Base-by-base conservation (phyloP, 805 yeast species). In the Wickerhamiella allomyrinae region DNA sequence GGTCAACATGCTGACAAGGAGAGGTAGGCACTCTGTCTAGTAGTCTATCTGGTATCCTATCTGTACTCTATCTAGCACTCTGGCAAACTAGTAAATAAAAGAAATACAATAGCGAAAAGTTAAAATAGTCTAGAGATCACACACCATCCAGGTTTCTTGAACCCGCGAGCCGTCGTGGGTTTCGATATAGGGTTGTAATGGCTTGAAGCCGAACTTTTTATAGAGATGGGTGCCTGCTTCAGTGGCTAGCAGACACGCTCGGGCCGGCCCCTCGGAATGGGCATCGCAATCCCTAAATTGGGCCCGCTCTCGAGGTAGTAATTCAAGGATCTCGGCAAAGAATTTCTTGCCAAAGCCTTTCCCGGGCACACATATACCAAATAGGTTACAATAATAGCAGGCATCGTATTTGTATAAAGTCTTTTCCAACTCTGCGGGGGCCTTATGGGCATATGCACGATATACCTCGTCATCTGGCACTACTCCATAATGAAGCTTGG, bases 1-100 rank as follows among this genome's bases (percentile, higher is more conserved):
- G 25, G 42, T 40, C 21, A 40, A 20, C 42, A 40, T 40, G 25
- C n/a, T n/a, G n/a, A n/a, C n/a, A n/a, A n/a, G n/a, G n/a, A n/a
- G 8, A 11, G n/a, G n/a, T n/a, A n/a, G n/a, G n/a, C n/a, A n/a
- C n/a, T n/a, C n/a, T n/a, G n/a, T 7, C 8, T n/a, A n/a, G 8
- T 7, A n/a, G 7, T 29, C n/a, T n/a, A n/a, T n/a, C n/a, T n/a
- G n/a, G n/a, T n/a, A n/a, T n/a, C n/a, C n/a, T n/a, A n/a, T n/a
- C n/a, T n/a, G n/a, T n/a, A n/a, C n/a, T n/a, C n/a, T n/a, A n/a
- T n/a, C n/a, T n/a, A n/a, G n/a, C n/a, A n/a, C n/a, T n/a, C n/a
- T 5, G 5, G 8, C n/a, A 24, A 8, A 24, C 10, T 5, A 24
- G 5, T 11, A 24, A 8, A n/a, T 24, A 24, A 11, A 10, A 24